A percentile compares a stretch with the other conserved stretches of the same genome.
Conservation (phyloP, 805 yeast species). For the Barnettozyma vustinii region DNA sequence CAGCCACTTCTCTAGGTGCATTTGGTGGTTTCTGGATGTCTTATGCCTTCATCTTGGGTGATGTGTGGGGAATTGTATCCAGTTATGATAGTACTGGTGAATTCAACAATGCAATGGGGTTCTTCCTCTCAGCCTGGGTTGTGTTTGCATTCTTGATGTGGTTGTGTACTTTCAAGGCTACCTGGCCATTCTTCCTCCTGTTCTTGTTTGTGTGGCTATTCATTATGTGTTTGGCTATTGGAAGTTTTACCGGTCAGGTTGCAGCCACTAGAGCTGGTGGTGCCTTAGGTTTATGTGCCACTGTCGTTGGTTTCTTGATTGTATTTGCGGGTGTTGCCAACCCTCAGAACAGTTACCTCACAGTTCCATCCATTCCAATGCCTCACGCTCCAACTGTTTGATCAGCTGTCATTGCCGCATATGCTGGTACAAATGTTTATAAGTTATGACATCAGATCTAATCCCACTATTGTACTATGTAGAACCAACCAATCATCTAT, state of each 20-base stretch:
- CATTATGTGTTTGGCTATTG: conserved; percentile 45
- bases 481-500: no score
- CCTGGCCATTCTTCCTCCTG: conserved; percentile 53
- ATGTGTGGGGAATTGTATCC: conserved; percentile 49
- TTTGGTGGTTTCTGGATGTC: conserved; percentile 76
- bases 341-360: conserved; percentile 51
- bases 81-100: conserved; percentile 43
- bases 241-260: conserved; percentile 42
- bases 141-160: conserved; percentile 56
- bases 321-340: conserved; percentile 61
- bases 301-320: conserved; percentile 56
- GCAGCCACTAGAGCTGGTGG: conserved; percentile 55
- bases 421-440: background rate
- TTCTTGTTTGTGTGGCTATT: conserved; percentile 50
- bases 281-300: conserved; percentile 49
- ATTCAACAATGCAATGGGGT: conserved; percentile 48
- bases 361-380: conserved; percentile 47
- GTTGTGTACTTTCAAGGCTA: conserved; percentile 51
- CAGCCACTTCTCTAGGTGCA: conserved; percentile 47
- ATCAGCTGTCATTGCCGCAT: background rate
- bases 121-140: conserved; percentile 57
- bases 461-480: background rate
- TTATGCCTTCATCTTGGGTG: conserved; percentile 59
- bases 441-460: background rate
- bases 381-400: conserved; percentile 37